Base-by-base conservation (phyloP, 176 grass and related monocot species). In the Calamus simplicifolius region DNA sequence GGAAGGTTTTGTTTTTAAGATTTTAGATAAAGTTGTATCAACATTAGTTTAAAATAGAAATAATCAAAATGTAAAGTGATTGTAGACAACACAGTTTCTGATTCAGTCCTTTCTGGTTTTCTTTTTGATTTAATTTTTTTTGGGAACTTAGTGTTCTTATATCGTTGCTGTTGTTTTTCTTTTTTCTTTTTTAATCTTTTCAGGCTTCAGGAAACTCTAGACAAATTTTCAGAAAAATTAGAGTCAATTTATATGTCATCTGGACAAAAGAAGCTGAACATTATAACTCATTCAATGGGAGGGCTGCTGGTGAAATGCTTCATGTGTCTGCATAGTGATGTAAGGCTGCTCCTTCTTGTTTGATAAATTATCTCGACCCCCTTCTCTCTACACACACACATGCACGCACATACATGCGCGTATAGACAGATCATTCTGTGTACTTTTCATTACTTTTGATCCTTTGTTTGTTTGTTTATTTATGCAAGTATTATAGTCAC, bases 221-320 rank as follows among this genome's bases (percentile, higher is more conserved):
- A 97, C 38, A 74, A 48, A 48, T 88, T 97, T 35, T 81, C 87
- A n/a, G 78, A 62, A 72, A 97, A 82, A 49, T 69, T 91, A 64
- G 87, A 97, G 48, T 85, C 74, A 57, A 80, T 81, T 26, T 91
- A 85, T 63, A 61, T 51, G 8, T 70, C 84, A 82, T 90, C 93
- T 51, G 93, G 93, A 57, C 87, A 73, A 18, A 91, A 82, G 72
- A 97, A 97, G 81, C 77, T 97, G 50, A 91, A 88, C 38, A 69
- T 97, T 64, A 66, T 97, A 69, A 91, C 93, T 51, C 93, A 91
- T 77, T 91, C 93, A 66, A 97, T 97, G 93, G 93, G 93, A 57
- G 93, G 87, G 52, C 85, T 97, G 59, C 87, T 97, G 12, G 78
- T 91, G 29, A 97, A 97, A 75, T 97, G 93, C 25, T 97, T 91